Base-by-base conservation (phyloP, 768 basidiomycete genomes). In the Suillus tomentosus region DNA sequence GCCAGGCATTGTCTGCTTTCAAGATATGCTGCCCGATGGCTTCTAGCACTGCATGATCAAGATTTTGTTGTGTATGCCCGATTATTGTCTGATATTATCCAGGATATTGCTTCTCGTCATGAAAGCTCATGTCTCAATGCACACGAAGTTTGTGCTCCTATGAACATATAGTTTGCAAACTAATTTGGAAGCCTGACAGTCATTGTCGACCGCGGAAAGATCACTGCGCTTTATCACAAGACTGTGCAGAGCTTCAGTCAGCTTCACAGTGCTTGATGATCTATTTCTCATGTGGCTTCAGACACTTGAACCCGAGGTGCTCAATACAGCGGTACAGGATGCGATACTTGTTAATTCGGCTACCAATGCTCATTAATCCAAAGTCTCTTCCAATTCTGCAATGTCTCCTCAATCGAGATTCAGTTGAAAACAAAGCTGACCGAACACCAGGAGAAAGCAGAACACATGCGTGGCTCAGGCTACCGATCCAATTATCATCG, bases 1-100 rank as follows among this genome's bases (percentile, higher is more conserved):
- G 79, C 83, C 31, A 79, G 92, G 45, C 80, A 84, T 45, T 74
- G 78, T 2, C 74, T 94, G 24, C 74, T 87, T 59, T 69, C 74
- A 22, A 81, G 78, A 66, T 92, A 90, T 71, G 88, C 82, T 15
- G 71, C 79, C 19, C 84, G 82, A 24, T 95, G 93, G 93, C 77
- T 94, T 51, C 76, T 81, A 36, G 86, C 88, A 43, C 74, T 94
- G 31, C 89, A 92, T 72, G 80, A 87, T 57, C 84, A 85, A 61
- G 86, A 90, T 69, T 67, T 82, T 22, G 74, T 72, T 1, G 71
- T 79, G 9, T 94, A 91, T 71, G 79, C 81, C 11, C 70, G 74
- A 34, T 75, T 83, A 47, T 43, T 91, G 3, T 91, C 84, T 64
- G 82, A 86, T 8, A 73, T 84, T 34, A 85, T 84, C 62, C 68